Base-by-base conservation (phyloP, 306 rosid species). In the Prosopis cineraria region DNA sequence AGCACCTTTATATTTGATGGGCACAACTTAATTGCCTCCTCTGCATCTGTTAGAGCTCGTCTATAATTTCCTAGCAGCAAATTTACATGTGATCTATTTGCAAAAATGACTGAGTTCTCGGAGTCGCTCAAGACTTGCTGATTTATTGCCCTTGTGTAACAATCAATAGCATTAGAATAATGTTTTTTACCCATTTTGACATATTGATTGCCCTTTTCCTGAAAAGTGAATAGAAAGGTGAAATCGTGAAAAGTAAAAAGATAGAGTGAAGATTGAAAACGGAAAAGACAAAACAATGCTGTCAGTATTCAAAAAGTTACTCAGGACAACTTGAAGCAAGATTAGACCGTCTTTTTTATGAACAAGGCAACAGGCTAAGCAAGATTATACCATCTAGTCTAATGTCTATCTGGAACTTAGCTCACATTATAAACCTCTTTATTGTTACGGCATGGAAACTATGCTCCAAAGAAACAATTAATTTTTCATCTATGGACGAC, bases 41-140 rank as follows among this genome's bases (percentile, higher is more conserved):
- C 89, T 43, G 96, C 80, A 86, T 95, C 99, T 7, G 63, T 79
- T 71, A 95, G 88, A 63, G 98, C 96, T 30, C 98, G 93, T 63
- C 99, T 86, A 70, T 84, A 90, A 75, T 95, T 95, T 44, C 93
- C 94, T 1, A 95, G 96, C 12, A 95, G 74, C 84, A 93, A 76
- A 87, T 93, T 95, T 14, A 88, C 98, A 82, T 89, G 94, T 17
- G 93, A 97, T 86, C 99, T 77, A 84, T 95, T 93, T 12, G 97
- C 65, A 84, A 75, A 93, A 36, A 95, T 79, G 75, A 88, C 25
- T 14, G 96, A 92, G 45, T 41, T 85, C 73, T 95, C 97, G 6
- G 91, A 86, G 72, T 86, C 87, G 24, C 76, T 79, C 53, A 95
- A 78, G 27, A 83, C 90, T 50, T 93, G 85, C 85, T 93, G 97